Evolutionary conservation across 163 green algal species (phyloP).

Genomic region (Scenedesmus sp.): DNA sequence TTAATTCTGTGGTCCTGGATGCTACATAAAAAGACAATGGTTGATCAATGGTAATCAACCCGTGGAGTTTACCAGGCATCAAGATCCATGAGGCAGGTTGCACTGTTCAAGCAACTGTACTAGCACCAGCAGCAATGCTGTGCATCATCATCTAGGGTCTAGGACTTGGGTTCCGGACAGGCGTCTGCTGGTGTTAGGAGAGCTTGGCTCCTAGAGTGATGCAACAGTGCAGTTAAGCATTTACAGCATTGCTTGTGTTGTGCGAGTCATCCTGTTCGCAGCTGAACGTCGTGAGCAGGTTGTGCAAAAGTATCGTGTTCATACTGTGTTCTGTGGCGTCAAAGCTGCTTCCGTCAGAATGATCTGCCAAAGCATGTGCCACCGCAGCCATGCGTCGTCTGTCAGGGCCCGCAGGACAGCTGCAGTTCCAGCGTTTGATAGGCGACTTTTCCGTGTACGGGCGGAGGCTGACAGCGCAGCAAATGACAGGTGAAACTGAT

Average conservation of each 20-base stretch:
- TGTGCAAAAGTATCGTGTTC: neutral
- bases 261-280: neutral
- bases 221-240: neutral
- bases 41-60: too few species aligned
- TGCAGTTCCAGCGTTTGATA: conserved; percentile 10
- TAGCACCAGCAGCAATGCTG: neutral
- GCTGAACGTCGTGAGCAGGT: neutral
- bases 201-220: too few species aligned
- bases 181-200: neutral
- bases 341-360: neutral
- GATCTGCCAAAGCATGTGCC: neutral
- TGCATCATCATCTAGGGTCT: conserved; percentile 1
- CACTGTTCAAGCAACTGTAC: neutral
- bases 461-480: neutral
- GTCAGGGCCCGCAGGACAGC: neutral
- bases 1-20: too few species aligned
- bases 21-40: too few species aligned
- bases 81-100: too few species aligned
- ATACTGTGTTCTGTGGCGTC: neutral
- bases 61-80: too few species aligned
- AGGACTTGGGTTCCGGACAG: neutral
- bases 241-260: neutral
- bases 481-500: neutral
- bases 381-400: neutral
- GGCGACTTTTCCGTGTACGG: neutral